Conservation (phyloP, 352 stramenopile genomes). For the Globisporangium barbulae region DNA sequence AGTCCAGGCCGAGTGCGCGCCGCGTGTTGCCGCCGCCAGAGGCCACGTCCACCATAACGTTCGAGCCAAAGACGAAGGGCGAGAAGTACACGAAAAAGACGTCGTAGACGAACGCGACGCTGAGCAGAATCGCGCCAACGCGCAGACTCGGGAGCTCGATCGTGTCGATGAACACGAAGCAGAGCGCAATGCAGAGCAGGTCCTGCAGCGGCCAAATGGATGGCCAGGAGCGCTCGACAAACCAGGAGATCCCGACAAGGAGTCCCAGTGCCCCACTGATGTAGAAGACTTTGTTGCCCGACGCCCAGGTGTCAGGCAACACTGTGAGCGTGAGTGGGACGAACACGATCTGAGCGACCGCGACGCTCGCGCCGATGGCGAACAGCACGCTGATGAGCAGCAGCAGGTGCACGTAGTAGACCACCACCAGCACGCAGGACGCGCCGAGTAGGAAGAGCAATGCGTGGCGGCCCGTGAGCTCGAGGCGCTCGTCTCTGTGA, state of each 20-base stretch:
- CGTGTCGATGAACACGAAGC: constrained; percentile 90
- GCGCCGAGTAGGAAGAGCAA: constrained; percentile 55
- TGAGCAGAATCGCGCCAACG: constrained; percentile 87
- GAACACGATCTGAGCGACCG: constrained; percentile 45
- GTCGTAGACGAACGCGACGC: constrained; percentile 93
- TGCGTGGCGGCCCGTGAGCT: constrained; percentile 52
- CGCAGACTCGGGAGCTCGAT: constrained; percentile 91
- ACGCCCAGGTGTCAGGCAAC: background rate
- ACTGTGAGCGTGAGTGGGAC: constrained; percentile 22
- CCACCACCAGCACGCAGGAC: constrained; percentile 48
- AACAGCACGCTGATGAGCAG: constrained; percentile 61
- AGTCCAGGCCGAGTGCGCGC: constrained; percentile 58
- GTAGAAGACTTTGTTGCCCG: constrained; percentile 6
- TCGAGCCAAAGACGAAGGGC: constrained; percentile 84
- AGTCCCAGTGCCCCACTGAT: constrained; percentile 18
- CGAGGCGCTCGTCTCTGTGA: constrained; percentile 22
- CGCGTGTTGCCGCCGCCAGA: constrained; percentile 69
- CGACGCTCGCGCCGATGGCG: constrained; percentile 38
- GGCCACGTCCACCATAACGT: constrained; percentile 94
- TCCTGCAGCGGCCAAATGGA: constrained; percentile 90
- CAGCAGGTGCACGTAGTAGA: constrained; percentile 65
- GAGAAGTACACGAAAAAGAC: constrained; percentile 97
- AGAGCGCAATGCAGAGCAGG: constrained; percentile 90
- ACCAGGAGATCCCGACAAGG: constrained; percentile 41
- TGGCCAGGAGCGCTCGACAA: constrained; percentile 52